phyloP scores from a whole-genome alignment of 441 rosid genomes.

The Iberis amara region DNA sequence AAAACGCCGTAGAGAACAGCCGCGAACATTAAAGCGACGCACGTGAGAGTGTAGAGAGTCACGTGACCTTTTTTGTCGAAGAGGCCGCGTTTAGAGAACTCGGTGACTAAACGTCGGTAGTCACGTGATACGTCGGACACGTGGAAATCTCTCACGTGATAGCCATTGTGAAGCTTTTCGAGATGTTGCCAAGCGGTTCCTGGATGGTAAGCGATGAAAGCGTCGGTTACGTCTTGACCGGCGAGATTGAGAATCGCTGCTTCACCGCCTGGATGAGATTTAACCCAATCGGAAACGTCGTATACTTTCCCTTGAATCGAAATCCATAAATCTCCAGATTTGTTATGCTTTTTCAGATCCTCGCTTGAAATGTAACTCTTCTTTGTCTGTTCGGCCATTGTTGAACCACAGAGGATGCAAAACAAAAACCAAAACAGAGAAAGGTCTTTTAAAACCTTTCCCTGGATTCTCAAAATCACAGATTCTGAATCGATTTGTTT shows the following conservation, averaged over 20 bases:
- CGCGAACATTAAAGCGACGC: conserved; percentile 41
- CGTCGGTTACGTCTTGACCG: conserved; percentile 91
- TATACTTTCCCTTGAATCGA: conserved; percentile 86
- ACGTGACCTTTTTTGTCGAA: conserved; percentile 73
- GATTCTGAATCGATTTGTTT: too few relatives aligned
- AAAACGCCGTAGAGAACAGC: conserved; percentile 61
- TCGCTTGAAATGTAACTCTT: conserved; percentile 54
- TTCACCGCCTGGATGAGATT: conserved; percentile 72
- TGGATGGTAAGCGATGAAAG: conserved; percentile 89
- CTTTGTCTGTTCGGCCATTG: conserved; percentile 32
- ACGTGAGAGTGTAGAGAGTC: conserved; percentile 37
- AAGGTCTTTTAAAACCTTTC: too few relatives aligned
- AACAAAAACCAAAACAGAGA: too few relatives aligned
- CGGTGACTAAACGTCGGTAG: conserved; percentile 50
- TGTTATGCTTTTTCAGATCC: conserved; percentile 57
- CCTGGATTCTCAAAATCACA: too few relatives aligned
- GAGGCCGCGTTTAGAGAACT: conserved; percentile 53
- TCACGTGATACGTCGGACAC: conserved; percentile 70
- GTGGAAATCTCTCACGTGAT: conserved; percentile 50
- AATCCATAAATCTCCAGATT: conserved; percentile 80
- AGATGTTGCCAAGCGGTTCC: conserved; percentile 76
- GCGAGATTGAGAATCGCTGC: conserved; percentile 56
- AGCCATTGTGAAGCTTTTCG: conserved; percentile 56
- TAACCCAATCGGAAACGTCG: conserved; percentile 67
- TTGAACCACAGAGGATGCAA: too few relatives aligned